Base-by-base conservation (phyloP, 495 filamentous ascomycete genomes). In the Penicillium angulare region DNA sequence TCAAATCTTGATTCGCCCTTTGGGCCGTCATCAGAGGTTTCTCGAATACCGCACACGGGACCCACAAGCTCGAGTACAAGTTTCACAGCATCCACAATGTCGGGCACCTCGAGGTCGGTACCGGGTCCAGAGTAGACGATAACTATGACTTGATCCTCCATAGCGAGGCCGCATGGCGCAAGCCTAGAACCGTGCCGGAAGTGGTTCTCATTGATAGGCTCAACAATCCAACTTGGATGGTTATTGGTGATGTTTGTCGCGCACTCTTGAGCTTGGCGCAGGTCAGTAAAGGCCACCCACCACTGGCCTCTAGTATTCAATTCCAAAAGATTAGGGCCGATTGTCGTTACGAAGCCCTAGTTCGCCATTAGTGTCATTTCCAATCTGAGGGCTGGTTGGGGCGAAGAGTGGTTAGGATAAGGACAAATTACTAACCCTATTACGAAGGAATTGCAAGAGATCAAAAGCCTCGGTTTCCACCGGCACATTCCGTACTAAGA, bases 271-370 rank as follows among this genome's bases (percentile, higher is more conserved):
- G 45, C 39, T 5, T 58, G 45, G 6, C 42, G n/a, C 9, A 47
- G 22, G 17, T 58, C 50, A 4, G 15, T 20, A 17, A 58, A 53
- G 1, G 33, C 49, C 13, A 58, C n/a, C 22, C 35, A 40, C 23
- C 53, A 53, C 4, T 31, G 31, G 27, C 55, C 55, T 7, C 42
- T 50, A 10, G 29, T 38, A 31, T 50, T 49, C 24, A 53, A 16
- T 0, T 50, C 47, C 10, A 27, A n/a, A 17, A 46, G 2, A 17
- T 36, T 40, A 10, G 57, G 53, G 6, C 57, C 53, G 21, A 43
- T 32, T 8, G 20, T 31, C 3, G 42, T 36, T 8, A 18, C 7
- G 20, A 45, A 32, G 3, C 17, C 6, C 49, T 49, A 16, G 18
- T 22, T 27, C 9, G 31, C 3, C 13, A n/a, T 5, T 6, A 36